Evolutionary conservation across 2,329 filamentous ascomycete species (phyloP).

Genomic region (Pseudogymnoascus verrucosus): DNA sequence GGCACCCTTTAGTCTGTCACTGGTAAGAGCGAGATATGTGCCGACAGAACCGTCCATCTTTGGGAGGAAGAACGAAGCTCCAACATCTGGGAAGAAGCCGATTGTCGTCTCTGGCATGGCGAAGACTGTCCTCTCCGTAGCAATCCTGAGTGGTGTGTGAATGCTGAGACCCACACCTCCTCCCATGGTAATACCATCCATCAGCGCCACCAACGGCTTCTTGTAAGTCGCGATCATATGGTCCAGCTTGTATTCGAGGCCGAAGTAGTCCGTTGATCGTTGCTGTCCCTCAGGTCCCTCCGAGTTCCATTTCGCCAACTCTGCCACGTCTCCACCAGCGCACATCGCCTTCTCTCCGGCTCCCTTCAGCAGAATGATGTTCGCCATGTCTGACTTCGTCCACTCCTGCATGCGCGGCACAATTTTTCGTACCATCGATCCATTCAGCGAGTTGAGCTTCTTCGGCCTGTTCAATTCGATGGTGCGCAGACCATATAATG

Average conservation of each 20-base stretch:
- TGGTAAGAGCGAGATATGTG: constrained; percentile 89
- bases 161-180: constrained; percentile 90
- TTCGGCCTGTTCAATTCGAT: constrained; percentile 89
- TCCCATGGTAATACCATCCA: constrained; percentile 98
- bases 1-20: constrained; percentile 70
- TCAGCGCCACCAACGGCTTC: constrained; percentile 90
- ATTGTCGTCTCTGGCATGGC: constrained; percentile 99
- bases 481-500: constrained; percentile 78
- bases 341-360: constrained; percentile 80
- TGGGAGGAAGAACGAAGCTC: constrained; percentile 91
- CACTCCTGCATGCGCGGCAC: constrained; percentile 82
- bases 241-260: constrained; percentile 89
- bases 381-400: constrained; percentile 90
- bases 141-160: constrained; percentile 92
- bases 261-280: constrained; percentile 78
- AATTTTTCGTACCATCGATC: constrained; percentile 93
- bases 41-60: constrained; percentile 79
- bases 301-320: constrained; percentile 67
- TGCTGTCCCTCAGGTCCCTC: constrained; percentile 61
- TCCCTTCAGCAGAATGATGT: constrained; percentile 87
- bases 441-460: constrained; percentile 88
- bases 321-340: constrained; percentile 83
- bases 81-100: constrained; percentile 97
- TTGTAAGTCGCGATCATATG: constrained; percentile 88
- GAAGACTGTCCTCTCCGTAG: constrained; percentile 90